Evolutionary conservation across 345 rosid genomes (phyloP), one percentile per base, ranked within the genome.

Genomic region (Eucalyptus pauciflora): DNA sequence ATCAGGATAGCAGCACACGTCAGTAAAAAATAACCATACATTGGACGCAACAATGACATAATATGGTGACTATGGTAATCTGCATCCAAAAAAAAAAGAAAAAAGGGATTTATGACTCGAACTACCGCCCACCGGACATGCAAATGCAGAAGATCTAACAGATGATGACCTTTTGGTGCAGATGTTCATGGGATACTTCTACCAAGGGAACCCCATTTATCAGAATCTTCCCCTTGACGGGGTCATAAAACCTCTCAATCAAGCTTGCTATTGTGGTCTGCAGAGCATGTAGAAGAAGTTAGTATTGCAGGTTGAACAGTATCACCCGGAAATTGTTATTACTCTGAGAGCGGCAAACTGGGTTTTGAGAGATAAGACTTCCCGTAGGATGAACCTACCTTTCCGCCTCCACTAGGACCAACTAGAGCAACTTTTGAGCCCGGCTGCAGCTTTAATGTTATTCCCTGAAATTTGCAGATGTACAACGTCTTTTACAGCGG

Each of bases 321-420:
- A 18, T 71, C 46, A 48, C 45, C 81, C 0, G 13, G 45, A 5
- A 33, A 33, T 5, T 18, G 5, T 29, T 62, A 13, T 3, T 62
- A 29, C 69, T 62, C 33, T 14, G 7, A 27, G 4, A 6, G 8
- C 33, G 3, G 15, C 5, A 62, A 62, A 29, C 37, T 29, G 17
- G 17, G 33, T 64, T 64, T 64, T n/a, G 8, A 64, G 76, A 83
- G 33, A 15, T 13, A 56, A 43, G 17, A 13, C 37, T 18, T 7
- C 48, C 50, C 29, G n/a, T 22, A 52, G 20, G 51, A 58, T 8
- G 88, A 88, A 89, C 43, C 91, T 94, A 96, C 97, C 92, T 97
- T 97, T 89, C 99, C 99, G 41, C 99, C 99, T 87, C 99, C 99
- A 88, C 98, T 97, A 58, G 97, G 99, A 89, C 99, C 99, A 49